Evolutionary conservation across 352 stramenopile genomes (phyloP).

Genomic region (Pythium pyrilobum): DNA sequence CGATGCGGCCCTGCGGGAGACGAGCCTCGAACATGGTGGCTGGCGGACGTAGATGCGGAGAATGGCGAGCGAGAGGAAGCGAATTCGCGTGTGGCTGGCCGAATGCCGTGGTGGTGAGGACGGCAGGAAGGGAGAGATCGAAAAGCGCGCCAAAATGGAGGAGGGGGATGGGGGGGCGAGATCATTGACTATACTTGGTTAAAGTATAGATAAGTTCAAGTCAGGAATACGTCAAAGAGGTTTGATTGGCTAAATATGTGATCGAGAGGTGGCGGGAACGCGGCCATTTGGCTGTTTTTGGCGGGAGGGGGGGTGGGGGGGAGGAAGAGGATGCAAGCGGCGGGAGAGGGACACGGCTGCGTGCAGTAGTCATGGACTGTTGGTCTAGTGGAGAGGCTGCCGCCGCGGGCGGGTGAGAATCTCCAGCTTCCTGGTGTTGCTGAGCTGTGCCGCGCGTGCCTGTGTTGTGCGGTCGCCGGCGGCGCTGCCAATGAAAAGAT

Average conservation of each 20-base stretch:
- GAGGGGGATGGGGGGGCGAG: constrained; percentile 13
- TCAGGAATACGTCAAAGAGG: background rate
- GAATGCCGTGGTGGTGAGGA: background rate
- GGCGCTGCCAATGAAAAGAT: background rate
- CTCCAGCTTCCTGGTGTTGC: no score
- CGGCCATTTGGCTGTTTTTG: no score
- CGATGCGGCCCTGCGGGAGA: constrained; percentile 93
- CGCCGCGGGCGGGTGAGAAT: no score
- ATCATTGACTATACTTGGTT: constrained; percentile 3
- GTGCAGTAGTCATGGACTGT: no score
- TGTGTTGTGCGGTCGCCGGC: no score
- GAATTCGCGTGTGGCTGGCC: constrained; percentile 10
- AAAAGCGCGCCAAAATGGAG: constrained; percentile 31
- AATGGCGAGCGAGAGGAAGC: background rate
- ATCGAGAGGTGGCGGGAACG: background rate
- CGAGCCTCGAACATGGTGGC: constrained; percentile 98
- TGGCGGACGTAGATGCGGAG: background rate
- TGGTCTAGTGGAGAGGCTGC: no score
- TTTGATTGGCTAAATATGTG: constrained; percentile 13
- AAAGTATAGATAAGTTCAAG: background rate
- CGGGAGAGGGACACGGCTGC: no score
- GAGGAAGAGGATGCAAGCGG: no score
- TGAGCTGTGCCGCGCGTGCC: no score
- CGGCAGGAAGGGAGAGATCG: background rate
- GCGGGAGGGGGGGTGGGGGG: no score